Conservation (phyloP, 2,329 filamentous ascomycete species). For the Tolypocladium tropicale region DNA sequence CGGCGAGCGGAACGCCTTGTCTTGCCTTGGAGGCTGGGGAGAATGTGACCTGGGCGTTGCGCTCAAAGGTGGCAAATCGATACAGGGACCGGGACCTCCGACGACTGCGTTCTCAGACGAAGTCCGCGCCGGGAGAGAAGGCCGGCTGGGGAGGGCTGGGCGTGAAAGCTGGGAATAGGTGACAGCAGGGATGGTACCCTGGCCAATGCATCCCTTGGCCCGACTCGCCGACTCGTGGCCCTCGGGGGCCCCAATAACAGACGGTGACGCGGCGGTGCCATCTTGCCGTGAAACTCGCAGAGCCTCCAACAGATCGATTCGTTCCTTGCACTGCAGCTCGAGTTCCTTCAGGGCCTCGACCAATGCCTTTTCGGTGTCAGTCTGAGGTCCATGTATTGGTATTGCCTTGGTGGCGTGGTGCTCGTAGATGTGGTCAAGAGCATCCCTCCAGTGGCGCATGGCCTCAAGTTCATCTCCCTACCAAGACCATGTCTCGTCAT, state of each 20-base stretch:
- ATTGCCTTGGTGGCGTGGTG: constrained; percentile 70
- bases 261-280: constrained; percentile 5
- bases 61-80: constrained; percentile 6
- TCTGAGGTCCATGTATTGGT: constrained; percentile 57
- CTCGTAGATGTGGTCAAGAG: constrained; percentile 80
- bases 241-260: constrained; percentile 9
- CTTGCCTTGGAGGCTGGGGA: constrained; percentile 22
- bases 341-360: constrained; percentile 72
- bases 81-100: background rate
- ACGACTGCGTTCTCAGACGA: constrained; percentile 38
- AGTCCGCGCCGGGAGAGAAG: constrained; percentile 42
- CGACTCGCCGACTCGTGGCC: constrained; percentile 10
- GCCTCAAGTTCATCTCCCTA: constrained; percentile 89
- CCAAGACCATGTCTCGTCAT: background rate
- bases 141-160: constrained; percentile 48
- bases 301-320: constrained; percentile 79
- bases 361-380: constrained; percentile 75
- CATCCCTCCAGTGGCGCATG: constrained; percentile 78
- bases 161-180: constrained; percentile 74
- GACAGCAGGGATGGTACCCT: constrained; percentile 72
- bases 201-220: constrained; percentile 58
- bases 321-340: constrained; percentile 86
- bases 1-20: constrained; percentile 33
- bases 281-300: constrained; percentile 55
- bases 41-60: constrained; percentile 19